A percentile compares a stretch with the other conserved stretches of the same genome.
phyloP scores from a whole-genome alignment of 306 rosid genomes.

The Sicyos edulis region DNA sequence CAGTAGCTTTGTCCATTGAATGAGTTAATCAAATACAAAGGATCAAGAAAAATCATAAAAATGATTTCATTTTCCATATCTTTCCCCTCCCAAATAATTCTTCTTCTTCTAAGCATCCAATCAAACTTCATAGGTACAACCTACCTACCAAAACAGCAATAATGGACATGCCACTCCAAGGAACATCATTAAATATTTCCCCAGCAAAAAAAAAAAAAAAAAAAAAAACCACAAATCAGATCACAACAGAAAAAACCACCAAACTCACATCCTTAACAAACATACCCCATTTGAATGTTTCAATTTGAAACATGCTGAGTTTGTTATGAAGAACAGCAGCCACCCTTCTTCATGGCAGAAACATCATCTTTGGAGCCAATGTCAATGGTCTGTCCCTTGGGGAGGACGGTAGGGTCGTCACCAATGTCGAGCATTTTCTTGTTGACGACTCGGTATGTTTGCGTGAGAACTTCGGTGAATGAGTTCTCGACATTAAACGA shows the following conservation, averaged over 20 bases:
- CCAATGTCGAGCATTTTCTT: constrained; percentile 71
- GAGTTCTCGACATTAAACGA: constrained; percentile 71
- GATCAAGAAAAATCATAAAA: neutral
- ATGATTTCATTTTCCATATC: neutral
- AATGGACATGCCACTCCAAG: neutral
- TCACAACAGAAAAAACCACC: neutral
- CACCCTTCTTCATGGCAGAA: constrained; percentile 56
- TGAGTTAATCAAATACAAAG: neutral
- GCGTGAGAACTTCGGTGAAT: constrained; percentile 77
- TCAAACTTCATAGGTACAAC: neutral
- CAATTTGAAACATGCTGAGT: neutral
- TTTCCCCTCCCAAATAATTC: neutral
- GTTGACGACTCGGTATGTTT: constrained; percentile 64
- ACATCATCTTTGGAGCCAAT: constrained; percentile 74
- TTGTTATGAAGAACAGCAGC: constrained; percentile 65
- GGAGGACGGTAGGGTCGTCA: constrained; percentile 67
- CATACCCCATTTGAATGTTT: too few species aligned
- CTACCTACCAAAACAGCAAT: neutral
- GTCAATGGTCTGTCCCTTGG: constrained; percentile 70
- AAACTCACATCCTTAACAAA: too few species aligned
- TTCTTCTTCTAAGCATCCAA: neutral
- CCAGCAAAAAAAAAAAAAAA: neutral
- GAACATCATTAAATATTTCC: neutral
- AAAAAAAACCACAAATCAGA: neutral
- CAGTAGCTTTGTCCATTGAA: neutral